A percentile compares a stretch with the other conserved stretches of the same genome.
These are phyloP conservation scores for Phytophthora cajani DNA, from an alignment of 352 stramenopile species.

Conservation along the genomic window DNA sequence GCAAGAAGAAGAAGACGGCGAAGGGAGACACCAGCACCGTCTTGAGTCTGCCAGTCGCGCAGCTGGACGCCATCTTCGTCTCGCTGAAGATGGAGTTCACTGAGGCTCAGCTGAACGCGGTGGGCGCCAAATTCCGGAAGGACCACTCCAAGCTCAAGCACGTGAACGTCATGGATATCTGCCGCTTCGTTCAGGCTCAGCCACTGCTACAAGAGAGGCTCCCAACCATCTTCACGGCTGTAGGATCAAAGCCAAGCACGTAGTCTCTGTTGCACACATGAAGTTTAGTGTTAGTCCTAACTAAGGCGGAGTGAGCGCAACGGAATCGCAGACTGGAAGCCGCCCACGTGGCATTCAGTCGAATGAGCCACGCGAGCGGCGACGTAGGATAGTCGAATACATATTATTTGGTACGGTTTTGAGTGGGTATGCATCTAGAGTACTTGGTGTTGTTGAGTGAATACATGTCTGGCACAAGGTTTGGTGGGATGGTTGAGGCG, in stretches of 20 bases:
- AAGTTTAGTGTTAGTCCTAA: neutral
- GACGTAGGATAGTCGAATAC: slow-evolving; percentile 39
- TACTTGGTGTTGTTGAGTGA: slow-evolving; percentile 37
- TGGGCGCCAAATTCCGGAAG: slow-evolving; percentile 41
- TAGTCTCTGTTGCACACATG: neutral
- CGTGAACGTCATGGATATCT: slow-evolving; percentile 75
- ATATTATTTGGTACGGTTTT: slow-evolving; percentile 50
- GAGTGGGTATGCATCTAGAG: slow-evolving; percentile 45
- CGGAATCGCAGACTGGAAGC: neutral
- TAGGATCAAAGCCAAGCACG: neutral
- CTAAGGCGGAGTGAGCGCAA: neutral
- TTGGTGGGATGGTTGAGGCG: neutral
- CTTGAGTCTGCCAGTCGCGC: slow-evolving; percentile 48
- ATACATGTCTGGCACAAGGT: slow-evolving; percentile 31
- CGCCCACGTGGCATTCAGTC: slow-evolving; percentile 10
- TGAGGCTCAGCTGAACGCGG: slow-evolving; percentile 35
- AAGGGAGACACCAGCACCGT: slow-evolving; percentile 25
- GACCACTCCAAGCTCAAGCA: slow-evolving; percentile 48
- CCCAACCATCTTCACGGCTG: slow-evolving; percentile 10
- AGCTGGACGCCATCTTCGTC: slow-evolving; percentile 53
- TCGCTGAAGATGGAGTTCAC: slow-evolving; percentile 44
- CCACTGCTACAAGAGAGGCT: slow-evolving; percentile 37
- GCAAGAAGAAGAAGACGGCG: slow-evolving; percentile 31
- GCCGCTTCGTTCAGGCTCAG: slow-evolving; percentile 51
- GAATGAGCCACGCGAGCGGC: slow-evolving; percentile 15